Conservation (phyloP, 2,329 filamentous ascomycete species). For the Chaetomiaceae sp. region DNA sequence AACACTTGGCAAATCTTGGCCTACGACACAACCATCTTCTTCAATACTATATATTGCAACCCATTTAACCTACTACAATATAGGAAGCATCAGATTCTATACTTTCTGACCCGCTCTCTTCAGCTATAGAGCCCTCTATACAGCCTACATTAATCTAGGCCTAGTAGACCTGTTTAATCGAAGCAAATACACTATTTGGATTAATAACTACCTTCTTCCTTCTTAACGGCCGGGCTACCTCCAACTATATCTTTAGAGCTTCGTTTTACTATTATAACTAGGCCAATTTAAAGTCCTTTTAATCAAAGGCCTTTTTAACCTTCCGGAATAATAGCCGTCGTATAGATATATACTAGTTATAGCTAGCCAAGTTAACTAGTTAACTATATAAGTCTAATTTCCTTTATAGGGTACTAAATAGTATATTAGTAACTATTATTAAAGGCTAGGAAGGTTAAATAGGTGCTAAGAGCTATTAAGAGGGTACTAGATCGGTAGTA, state of each 20-base stretch:
- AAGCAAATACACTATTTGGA: too few relatives aligned
- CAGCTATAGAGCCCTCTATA: background rate
- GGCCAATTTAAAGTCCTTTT: background rate
- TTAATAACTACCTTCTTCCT: too few relatives aligned
- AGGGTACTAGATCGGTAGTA: background rate
- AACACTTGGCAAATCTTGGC: too few relatives aligned
- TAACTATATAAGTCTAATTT: background rate
- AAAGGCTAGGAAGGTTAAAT: background rate
- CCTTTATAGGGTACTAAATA: background rate
- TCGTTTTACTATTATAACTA: background rate
- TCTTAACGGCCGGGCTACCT: background rate
- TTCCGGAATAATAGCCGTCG: background rate
- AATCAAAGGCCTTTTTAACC: background rate
- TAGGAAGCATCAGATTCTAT: too few relatives aligned
- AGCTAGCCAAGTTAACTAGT: background rate
- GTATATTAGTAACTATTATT: too few relatives aligned
- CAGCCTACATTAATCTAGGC: conserved; percentile 1
- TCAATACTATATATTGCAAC: too few relatives aligned
- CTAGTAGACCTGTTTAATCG: background rate
- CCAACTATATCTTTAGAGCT: background rate
- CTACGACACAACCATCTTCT: too few relatives aligned
- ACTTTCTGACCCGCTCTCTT: conserved; percentile 10
- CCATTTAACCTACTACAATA: too few relatives aligned
- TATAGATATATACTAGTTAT: background rate
- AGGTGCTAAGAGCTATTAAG: background rate